Evolutionary conservation across 78 protist genomes (phyloP).

Genomic region (Dictyostelium citrinum): DNA sequence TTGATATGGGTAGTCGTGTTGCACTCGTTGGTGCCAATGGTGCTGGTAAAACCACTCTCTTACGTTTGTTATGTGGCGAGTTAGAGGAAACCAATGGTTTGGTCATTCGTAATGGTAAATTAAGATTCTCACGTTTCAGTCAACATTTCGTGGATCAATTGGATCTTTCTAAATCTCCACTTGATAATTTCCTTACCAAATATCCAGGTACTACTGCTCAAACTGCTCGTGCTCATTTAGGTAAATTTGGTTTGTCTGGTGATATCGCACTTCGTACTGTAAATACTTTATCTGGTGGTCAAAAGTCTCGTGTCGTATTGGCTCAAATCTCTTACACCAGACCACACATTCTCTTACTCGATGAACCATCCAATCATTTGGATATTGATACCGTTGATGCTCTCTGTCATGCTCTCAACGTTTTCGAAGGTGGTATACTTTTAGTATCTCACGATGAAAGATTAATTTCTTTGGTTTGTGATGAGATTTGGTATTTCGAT

Average conservation of each 20-base stretch:
- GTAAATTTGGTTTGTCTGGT: conserved; percentile 88
- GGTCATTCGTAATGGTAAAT: conserved; percentile 76
- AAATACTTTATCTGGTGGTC: conserved; percentile 94
- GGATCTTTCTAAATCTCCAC: conserved; percentile 83
- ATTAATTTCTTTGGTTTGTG: conserved; percentile 81
- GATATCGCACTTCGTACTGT: conserved; percentile 87
- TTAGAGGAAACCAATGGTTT: conserved; percentile 84
- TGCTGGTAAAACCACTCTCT: conserved; percentile 93
- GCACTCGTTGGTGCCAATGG: conserved; percentile 98
- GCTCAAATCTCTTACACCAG: conserved; percentile 73
- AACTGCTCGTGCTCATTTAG: conserved; percentile 84
- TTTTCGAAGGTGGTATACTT: conserved; percentile 87
- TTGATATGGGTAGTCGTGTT: conserved; percentile 86
- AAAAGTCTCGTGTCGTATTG: conserved; percentile 88
- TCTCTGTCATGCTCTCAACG: conserved; percentile 79
- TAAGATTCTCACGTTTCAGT: conserved; percentile 86
- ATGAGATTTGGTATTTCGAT: conserved; percentile 83
- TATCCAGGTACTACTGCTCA: conserved; percentile 84
- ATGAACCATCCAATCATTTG: conserved; percentile 97
- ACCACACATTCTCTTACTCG: conserved; percentile 93
- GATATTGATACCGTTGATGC: conserved; percentile 92
- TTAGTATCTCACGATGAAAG: conserved; percentile 87
- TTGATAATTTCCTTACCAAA: conserved; percentile 83
- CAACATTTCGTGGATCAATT: conserved; percentile 94
- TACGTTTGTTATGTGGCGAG: conserved; percentile 90